Evolutionary conservation across 768 basidiomycete species (phyloP).

Genomic region (Tylopilus sp.): DNA sequence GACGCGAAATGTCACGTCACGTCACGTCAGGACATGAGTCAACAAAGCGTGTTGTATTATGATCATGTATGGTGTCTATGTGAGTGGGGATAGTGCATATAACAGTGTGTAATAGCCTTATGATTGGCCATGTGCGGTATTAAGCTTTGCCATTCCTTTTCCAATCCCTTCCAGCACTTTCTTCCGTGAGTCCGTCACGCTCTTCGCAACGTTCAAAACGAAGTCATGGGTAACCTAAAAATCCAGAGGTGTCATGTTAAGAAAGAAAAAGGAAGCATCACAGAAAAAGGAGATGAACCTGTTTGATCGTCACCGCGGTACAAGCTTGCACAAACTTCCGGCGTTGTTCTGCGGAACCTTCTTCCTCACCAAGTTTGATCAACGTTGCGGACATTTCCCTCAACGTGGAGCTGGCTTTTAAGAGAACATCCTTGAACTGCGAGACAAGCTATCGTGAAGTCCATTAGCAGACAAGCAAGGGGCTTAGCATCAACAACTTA

Average conservation of each 20-base stretch:
- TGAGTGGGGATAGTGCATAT: conserved; percentile 25
- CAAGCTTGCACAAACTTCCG: conserved; percentile 52
- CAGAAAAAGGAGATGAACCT: conserved; percentile 28
- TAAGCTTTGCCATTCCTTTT: conserved; percentile 62
- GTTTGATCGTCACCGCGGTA: conserved; percentile 34
- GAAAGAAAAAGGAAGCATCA: conserved; percentile 1
- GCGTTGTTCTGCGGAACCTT: conserved; percentile 51
- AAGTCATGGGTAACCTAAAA: conserved; percentile 65
- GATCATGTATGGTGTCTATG: no score
- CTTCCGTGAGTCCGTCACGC: conserved; percentile 63
- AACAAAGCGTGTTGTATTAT: no score
- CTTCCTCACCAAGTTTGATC: conserved; percentile 46
- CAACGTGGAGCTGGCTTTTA: conserved; percentile 48
- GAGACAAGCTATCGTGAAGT: conserved; percentile 52
- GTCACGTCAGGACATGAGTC: no score
- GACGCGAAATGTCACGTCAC: conserved; percentile 30
- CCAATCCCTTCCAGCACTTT: conserved; percentile 69
- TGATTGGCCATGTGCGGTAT: conserved; percentile 36
- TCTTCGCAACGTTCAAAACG: conserved; percentile 58
- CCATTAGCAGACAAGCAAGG: not conserved
- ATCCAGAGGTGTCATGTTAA: not conserved
- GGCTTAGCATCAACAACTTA: conserved; percentile 34
- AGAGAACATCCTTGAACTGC: conserved; percentile 60
- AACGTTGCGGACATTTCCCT: conserved; percentile 57
- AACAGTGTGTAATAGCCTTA: conserved; percentile 7